Evolutionary conservation across 2,329 filamentous ascomycete genomes (phyloP), one percentile per base, ranked within the genome.

Genomic region (Ustulina deusta): DNA sequence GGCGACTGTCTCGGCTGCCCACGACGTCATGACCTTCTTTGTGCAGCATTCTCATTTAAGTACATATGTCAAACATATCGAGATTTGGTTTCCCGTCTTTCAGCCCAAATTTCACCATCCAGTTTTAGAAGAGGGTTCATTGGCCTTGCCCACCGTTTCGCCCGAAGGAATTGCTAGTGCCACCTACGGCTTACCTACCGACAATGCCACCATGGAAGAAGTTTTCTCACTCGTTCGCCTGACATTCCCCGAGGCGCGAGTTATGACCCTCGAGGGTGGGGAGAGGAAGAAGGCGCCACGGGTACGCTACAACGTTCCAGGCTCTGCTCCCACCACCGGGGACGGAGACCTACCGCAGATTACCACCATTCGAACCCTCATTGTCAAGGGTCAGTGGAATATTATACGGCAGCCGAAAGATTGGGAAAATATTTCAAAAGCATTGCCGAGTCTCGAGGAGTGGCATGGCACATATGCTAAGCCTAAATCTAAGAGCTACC

Each of bases 11-110:
- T 83, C 86, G n/a, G 90, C 86, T 17, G 80, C 92, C 46, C 80
- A 86, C 48, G 83, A 88, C 55, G 87, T 90, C 6, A 82, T 86
- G 69, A 70, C 80, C 38, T 93, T 90, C 82, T 91, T 93, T 71
- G 78, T 80, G 17, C 71, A 79, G 10, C 84, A 89, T 66, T 81
- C 84, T 32, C 87, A 91, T 73, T 84, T 93, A 6, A 84, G 86
- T 22, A 73, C 79, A 9, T 88, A 92, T 72, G 88, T 93, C 67
- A 89, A 89, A 71, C 91, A 93, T 74, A 86, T 93, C 66, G 91
- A 93, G 78, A 84, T 93, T 48, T 93, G 91, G 90, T 91, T 93
- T 69, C 91, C 91, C 2, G 90, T 93, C 46, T 93, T 91, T 73
- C 86, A 90, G 71, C 87, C 86, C 22, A 85, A 84, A 63, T 82